These are phyloP conservation scores for Tulasnella sp. DNA, from an alignment of 768 basidiomycete genomes.

Conservation along the genomic window DNA sequence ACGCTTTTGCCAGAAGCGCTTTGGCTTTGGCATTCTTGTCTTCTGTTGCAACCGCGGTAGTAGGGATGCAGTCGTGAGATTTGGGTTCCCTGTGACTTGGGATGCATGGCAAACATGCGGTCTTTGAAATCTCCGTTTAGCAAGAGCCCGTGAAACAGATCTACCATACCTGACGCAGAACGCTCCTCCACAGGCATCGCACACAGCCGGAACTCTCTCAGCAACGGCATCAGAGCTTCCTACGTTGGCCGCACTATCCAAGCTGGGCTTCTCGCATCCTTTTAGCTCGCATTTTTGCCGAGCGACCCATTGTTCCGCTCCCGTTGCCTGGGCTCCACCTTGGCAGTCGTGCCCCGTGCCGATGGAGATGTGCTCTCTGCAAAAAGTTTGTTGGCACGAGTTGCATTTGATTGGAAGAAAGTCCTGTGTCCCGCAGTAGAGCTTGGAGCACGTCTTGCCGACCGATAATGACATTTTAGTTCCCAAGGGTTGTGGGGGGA, in stretches of 20 bases:
- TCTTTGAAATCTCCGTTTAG: slow-evolving; percentile 33
- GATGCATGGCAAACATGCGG: slow-evolving; percentile 25
- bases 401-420: slow-evolving; percentile 75
- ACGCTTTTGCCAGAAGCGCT: slow-evolving; percentile 58
- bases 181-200: slow-evolving; percentile 56
- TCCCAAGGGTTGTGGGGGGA: not conserved
- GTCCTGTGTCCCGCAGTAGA: slow-evolving; percentile 62
- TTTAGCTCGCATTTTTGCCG: slow-evolving; percentile 54
- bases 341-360: slow-evolving; percentile 62
- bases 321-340: slow-evolving; percentile 3
- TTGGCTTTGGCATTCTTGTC: slow-evolving; percentile 55
- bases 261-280: slow-evolving; percentile 60
- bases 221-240: slow-evolving; percentile 40
- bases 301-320: slow-evolving; percentile 27
- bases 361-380: slow-evolving; percentile 62
- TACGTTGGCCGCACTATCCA: slow-evolving; percentile 40
- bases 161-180: slow-evolving; percentile 65
- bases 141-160: slow-evolving; percentile 13
- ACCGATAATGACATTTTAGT: not conserved
- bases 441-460: slow-evolving; percentile 10
- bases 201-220: slow-evolving; percentile 43
- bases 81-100: slow-evolving; percentile 72
- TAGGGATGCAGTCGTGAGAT: slow-evolving; percentile 49
- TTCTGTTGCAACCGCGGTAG: slow-evolving; percentile 35
- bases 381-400: slow-evolving; percentile 61